phyloP scores from a whole-genome alignment of 257 asterid species.

The Solanum pinnatisectum region DNA sequence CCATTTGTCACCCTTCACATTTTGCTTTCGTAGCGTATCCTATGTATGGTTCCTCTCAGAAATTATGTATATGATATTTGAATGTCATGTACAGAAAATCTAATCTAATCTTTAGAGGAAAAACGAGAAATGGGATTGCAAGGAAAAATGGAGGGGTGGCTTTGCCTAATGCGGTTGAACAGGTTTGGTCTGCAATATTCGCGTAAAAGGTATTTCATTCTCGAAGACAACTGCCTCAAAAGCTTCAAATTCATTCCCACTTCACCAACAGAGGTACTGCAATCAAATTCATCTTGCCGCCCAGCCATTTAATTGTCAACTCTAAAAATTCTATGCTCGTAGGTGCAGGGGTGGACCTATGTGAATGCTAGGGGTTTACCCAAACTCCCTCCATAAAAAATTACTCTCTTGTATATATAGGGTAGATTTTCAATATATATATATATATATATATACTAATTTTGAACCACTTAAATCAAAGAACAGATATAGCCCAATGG shows the following conservation, averaged over 20 bases:
- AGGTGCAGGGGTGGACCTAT: background rate
- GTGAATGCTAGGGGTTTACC: background rate
- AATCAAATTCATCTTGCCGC: background rate
- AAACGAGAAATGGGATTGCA: slow-evolving; percentile 27
- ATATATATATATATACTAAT: too few relatives aligned
- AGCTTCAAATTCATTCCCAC: slow-evolving; percentile 70
- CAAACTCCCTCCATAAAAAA: background rate
- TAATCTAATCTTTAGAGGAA: background rate
- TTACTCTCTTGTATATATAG: background rate
- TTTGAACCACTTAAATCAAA: background rate
- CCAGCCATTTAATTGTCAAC: too few relatives aligned
- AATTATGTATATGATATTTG: background rate
- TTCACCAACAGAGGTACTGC: slow-evolving; percentile 48
- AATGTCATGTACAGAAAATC: background rate
- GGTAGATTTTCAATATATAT: background rate
- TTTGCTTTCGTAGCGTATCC: background rate
- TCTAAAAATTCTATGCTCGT: too few relatives aligned
- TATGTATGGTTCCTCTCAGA: background rate
- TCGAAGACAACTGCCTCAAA: slow-evolving; percentile 68
- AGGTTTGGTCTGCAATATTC: slow-evolving; percentile 78
- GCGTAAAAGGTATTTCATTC: slow-evolving; percentile 79
- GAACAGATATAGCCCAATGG: background rate
- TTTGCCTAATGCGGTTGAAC: slow-evolving; percentile 60
- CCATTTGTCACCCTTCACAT: slow-evolving; percentile 28
- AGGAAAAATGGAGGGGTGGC: slow-evolving; percentile 87